Evolutionary conservation across 1,284 basidiomycete species (phyloP), one percentile per base, ranked within the genome.

Genomic region (Cryptococcus sp.): DNA sequence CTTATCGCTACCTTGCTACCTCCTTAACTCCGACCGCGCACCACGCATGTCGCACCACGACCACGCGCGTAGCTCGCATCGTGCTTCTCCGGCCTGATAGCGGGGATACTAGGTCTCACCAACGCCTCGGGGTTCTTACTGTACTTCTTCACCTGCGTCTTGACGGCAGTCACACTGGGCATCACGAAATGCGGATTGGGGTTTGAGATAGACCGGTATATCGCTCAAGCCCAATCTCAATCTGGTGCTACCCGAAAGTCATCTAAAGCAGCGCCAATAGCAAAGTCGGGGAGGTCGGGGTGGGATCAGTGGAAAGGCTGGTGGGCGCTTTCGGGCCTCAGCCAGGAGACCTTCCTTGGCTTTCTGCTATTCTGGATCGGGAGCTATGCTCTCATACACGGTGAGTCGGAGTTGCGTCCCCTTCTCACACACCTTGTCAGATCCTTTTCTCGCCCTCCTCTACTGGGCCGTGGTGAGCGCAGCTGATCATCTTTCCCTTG

Each of bases 361-460:
- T 94, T 92, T 72, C 83, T 94, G 60, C 82, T 93, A 47, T 86
- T 89, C 39, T 94, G 91, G 91, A 94, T 91, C 41, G 80, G 93
- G 57, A 89, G 91, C 75, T 93, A 89, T 76, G 71, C 70, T 16
- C 55, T 73, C 46, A 71, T 73, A 69, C 71, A 73, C 62, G 71
- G 71, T 73, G 51, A 61, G 71, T 62, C n/a, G 25, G 51, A 61
- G 71, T 19, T 35, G 30, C 30, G 30, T 35, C 30, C 30, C 30
- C 13, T 10, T 35, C 8, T 30, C 10, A 30, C 43, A 45, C 19
- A 17, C 50, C 3, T n/a, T 25, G 30, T 35, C 47, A 8, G 3
- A 13, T 27, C 17, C 20, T 40, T 40, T n/a, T 39, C 50, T 16
- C 30, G 11, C 13, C n/a, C n/a, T 45, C 42, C 2, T 35, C 7